phyloP scores from a whole-genome alignment of 495 filamentous ascomycete species.

The Umbilicaria muhlenbergii region DNA sequence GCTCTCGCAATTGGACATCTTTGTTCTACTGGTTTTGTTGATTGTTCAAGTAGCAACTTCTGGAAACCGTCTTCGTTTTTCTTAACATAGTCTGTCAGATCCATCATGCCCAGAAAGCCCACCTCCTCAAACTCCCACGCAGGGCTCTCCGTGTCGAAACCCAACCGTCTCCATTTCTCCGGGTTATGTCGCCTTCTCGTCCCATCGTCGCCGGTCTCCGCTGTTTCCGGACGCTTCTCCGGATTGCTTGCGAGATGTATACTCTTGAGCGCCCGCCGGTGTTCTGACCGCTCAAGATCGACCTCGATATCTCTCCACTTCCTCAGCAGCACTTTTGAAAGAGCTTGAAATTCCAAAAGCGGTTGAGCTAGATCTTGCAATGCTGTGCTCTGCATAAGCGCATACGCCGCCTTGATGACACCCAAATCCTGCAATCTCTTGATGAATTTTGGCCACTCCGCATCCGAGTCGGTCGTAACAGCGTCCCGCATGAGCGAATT shows the following conservation, averaged over 20 bases:
- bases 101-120: conserved; percentile 95
- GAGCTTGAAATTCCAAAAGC: conserved; percentile 78
- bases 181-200: conserved; percentile 59
- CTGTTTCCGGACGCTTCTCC: conserved; percentile 26
- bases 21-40: conserved; percentile 49
- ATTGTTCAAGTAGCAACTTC: conserved; percentile 82
- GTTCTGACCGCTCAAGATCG: conserved; percentile 75
- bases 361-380: conserved; percentile 91
- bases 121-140: conserved; percentile 68
- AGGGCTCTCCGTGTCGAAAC: conserved; percentile 84
- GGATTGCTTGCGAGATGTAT: conserved; percentile 73
- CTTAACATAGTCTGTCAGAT: conserved; percentile 81
- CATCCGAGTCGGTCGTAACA: conserved; percentile 58
- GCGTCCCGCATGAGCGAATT: conserved; percentile 92
- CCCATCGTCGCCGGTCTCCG: conserved; percentile 21
- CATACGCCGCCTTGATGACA: conserved; percentile 80
- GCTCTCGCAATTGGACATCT: conserved; percentile 81
- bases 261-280: conserved; percentile 71
- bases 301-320: conserved; percentile 83
- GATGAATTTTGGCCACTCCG: conserved; percentile 91
- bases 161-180: conserved; percentile 85
- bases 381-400: conserved; percentile 82
- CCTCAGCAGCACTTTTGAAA: conserved; percentile 77
- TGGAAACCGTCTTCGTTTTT: conserved; percentile 87
- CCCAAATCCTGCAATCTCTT: conserved; percentile 85